Conservation (phyloP, 192 early-diverging fungal genomes). For the Linnemannia hyalina region DNA sequence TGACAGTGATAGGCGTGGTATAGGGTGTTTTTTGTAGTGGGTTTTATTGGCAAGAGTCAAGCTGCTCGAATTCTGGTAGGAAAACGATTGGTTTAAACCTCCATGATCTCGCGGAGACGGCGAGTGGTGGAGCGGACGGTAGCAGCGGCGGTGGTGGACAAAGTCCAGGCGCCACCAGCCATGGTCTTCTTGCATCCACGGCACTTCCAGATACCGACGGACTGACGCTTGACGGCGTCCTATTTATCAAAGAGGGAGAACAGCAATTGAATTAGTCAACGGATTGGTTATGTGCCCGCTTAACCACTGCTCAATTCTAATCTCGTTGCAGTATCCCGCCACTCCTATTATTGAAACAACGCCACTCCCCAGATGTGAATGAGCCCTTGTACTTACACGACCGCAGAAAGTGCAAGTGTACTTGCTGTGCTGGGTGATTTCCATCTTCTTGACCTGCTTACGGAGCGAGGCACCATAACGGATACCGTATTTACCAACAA, state of each 20-base stretch:
- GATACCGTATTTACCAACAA: slow-evolving; percentile 99
- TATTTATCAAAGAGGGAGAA: slow-evolving; percentile 35
- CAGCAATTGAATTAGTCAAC: background rate
- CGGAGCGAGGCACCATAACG: slow-evolving; percentile 99
- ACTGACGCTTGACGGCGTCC: slow-evolving; percentile 93
- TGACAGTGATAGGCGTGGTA: background rate
- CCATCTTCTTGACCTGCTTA: slow-evolving; percentile 92
- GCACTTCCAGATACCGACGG: slow-evolving; percentile 99
- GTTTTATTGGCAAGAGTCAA: slow-evolving; percentile 45
- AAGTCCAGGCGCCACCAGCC: slow-evolving; percentile 98
- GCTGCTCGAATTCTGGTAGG: slow-evolving; percentile 38
- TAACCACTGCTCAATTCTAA: too few relatives aligned
- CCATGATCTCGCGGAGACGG: slow-evolving; percentile 96
- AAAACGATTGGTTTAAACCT: slow-evolving; percentile 75
- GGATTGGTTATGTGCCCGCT: too few relatives aligned
- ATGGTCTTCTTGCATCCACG: slow-evolving; percentile 93
- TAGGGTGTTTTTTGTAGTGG: slow-evolving; percentile 4
- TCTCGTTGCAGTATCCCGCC: background rate
- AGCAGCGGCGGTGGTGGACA: slow-evolving; percentile 92
- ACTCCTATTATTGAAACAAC: background rate
- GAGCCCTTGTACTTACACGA: slow-evolving; percentile 69
- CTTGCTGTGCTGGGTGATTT: slow-evolving; percentile 99
- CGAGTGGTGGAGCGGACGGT: slow-evolving; percentile 95
- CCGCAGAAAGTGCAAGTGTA: slow-evolving; percentile 99
- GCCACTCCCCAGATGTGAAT: background rate